Conservation (phyloP, 2,329 filamentous ascomycete species). For the Tolypocladium album region DNA sequence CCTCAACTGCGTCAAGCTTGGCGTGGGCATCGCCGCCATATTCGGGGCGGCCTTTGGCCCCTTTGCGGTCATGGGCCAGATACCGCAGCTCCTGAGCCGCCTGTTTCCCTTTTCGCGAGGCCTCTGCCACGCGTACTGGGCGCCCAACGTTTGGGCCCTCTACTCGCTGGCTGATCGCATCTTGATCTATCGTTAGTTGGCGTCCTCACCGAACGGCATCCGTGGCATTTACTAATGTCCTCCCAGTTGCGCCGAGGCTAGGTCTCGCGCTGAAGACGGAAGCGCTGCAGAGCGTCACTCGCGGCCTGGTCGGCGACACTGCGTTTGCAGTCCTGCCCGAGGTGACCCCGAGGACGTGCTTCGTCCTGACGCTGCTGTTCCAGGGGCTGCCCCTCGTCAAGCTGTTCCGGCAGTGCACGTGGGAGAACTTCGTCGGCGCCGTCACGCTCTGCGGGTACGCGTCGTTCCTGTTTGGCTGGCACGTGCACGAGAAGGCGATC, state of each 20-base stretch:
- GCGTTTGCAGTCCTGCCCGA: slow-evolving; percentile 89
- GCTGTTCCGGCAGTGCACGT: slow-evolving; percentile 69
- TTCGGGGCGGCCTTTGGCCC: slow-evolving; percentile 81
- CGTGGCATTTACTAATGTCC: neutral
- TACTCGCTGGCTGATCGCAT: slow-evolving; percentile 86
- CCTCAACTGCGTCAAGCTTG: slow-evolving; percentile 75
- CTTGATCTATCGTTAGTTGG: slow-evolving; percentile 62
- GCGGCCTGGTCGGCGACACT: slow-evolving; percentile 87
- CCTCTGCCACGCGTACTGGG: slow-evolving; percentile 96
- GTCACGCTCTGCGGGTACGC: slow-evolving; percentile 91
- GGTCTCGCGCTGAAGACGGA: slow-evolving; percentile 62
- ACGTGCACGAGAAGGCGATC: slow-evolving; percentile 96
- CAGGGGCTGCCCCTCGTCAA: slow-evolving; percentile 72
- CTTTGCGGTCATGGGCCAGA: slow-evolving; percentile 71
- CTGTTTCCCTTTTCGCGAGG: slow-evolving; percentile 92
- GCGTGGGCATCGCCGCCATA: slow-evolving; percentile 56
- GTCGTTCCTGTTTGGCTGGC: slow-evolving; percentile 96
- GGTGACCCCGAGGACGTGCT: slow-evolving; percentile 70
- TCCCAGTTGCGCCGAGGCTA: slow-evolving; percentile 66
- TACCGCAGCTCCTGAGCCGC: slow-evolving; percentile 71
- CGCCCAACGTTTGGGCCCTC: slow-evolving; percentile 91
- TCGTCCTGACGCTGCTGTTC: slow-evolving; percentile 71
- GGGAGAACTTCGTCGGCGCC: slow-evolving; percentile 82
- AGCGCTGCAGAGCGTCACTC: slow-evolving; percentile 79
- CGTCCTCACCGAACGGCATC: neutral